phyloP scores from a whole-genome alignment of 148 eudicot species.

The Chenopodium quinoa region DNA sequence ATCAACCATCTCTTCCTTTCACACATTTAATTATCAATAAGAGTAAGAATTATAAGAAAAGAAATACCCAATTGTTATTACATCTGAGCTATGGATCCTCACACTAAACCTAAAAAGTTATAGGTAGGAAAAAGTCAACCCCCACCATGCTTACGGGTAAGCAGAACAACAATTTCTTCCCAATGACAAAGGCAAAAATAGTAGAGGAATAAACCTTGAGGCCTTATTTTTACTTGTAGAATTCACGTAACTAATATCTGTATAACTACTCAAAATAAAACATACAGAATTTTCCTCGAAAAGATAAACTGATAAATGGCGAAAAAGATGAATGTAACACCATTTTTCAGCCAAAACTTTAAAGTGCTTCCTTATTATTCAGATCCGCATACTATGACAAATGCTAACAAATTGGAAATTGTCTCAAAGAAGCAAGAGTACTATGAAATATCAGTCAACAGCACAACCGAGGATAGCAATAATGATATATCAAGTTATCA shows the following conservation, averaged over 20 bases:
- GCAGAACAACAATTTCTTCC: background rate
- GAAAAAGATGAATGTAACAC: background rate
- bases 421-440: background rate
- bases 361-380: background rate
- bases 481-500: background rate
- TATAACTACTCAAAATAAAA: too few relatives aligned
- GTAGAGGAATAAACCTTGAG: background rate
- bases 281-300: background rate
- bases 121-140: background rate
- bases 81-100: constrained; percentile 6
- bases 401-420: background rate
- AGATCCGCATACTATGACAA: background rate
- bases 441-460: background rate
- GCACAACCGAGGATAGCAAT: background rate
- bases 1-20: background rate
- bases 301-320: background rate
- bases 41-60: background rate
- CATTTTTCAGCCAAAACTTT: background rate
- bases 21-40: background rate
- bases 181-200: background rate
- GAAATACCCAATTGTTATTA: background rate
- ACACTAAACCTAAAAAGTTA: background rate
- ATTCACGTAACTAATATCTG: background rate
- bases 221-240: background rate
- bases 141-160: background rate